phyloP scores from a whole-genome alignment of 2,329 filamentous ascomycete genomes.

The Aspergillus ochraceoroseus region DNA sequence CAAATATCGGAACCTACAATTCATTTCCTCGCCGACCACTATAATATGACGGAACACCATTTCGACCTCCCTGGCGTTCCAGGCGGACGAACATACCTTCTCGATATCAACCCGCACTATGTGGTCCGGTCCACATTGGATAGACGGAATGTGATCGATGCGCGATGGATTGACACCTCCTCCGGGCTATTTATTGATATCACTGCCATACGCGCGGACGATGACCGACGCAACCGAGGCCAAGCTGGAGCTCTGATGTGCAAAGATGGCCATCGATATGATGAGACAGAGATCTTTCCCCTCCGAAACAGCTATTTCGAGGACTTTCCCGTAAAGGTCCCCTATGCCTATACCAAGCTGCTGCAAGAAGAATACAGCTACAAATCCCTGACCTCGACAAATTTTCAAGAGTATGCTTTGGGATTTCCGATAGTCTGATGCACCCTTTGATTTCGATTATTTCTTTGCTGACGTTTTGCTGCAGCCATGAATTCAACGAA shows the following conservation, averaged over 20 bases:
- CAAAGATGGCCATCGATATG: conserved; percentile 55
- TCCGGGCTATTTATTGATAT: conserved; percentile 60
- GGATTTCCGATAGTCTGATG: too few relatives aligned
- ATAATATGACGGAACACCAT: conserved; percentile 59
- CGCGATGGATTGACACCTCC: conserved; percentile 56
- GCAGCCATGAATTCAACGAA: conserved; percentile 35
- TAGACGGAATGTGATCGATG: conserved; percentile 54
- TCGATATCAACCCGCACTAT: conserved; percentile 58
- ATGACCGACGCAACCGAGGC: conserved; percentile 37
- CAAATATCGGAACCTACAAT: conserved; percentile 54
- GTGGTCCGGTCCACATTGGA: conserved; percentile 45
- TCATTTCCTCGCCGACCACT: conserved; percentile 53
- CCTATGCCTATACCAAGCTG: conserved; percentile 53
- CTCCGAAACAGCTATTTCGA: conserved; percentile 54
- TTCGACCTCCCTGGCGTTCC: conserved; percentile 39
- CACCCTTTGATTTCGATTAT: neutral
- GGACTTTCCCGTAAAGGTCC: conserved; percentile 50
- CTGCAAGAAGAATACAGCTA: conserved; percentile 54
- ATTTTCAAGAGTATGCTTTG: conserved; percentile 40
- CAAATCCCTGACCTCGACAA: conserved; percentile 45
- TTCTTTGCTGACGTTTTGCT: conserved; percentile 1
- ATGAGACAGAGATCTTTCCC: conserved; percentile 53
- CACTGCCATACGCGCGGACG: conserved; percentile 51
- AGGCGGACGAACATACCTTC: conserved; percentile 46
- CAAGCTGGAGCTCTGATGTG: conserved; percentile 47